Evolutionary conservation across 768 basidiomycete species (phyloP).

Genomic region (Agaricus subrufescens): DNA sequence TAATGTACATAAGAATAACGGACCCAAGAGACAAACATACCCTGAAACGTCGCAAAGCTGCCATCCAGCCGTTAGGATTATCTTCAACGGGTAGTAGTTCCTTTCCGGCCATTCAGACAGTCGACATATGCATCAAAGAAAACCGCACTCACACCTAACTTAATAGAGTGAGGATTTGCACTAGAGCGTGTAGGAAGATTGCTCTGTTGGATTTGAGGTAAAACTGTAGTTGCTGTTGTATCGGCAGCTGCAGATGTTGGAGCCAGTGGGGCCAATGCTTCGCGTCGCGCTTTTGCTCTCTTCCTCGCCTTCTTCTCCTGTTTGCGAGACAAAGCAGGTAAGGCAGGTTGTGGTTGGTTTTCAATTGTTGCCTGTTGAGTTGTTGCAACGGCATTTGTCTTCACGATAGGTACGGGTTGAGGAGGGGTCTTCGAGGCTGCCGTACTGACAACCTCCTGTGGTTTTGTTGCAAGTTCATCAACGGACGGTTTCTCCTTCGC

Average conservation of each 20-base stretch:
- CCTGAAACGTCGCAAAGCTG: background rate
- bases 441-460: background rate
- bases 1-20: background rate
- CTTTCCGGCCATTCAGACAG: background rate
- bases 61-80: conserved; percentile 2
- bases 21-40: background rate
- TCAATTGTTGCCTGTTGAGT: background rate
- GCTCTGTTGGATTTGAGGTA: background rate
- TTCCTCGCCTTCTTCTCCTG: background rate
- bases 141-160: background rate
- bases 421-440: background rate
- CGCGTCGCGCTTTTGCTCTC: background rate
- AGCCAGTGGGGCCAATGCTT: background rate
- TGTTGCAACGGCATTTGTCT: background rate
- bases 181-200: background rate
- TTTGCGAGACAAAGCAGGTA: background rate
- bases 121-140: background rate
- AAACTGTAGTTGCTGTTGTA: background rate
- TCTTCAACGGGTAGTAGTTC: background rate
- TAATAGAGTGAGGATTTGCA: background rate
- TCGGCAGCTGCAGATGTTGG: background rate
- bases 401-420: background rate
- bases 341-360: background rate
- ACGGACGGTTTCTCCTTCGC: background rate
- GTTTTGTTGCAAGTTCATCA: background rate